These are phyloP conservation scores for Arthrobotrys megalospora DNA, from an alignment of 2,329 filamentous ascomycete genomes.

Conservation along the genomic window DNA sequence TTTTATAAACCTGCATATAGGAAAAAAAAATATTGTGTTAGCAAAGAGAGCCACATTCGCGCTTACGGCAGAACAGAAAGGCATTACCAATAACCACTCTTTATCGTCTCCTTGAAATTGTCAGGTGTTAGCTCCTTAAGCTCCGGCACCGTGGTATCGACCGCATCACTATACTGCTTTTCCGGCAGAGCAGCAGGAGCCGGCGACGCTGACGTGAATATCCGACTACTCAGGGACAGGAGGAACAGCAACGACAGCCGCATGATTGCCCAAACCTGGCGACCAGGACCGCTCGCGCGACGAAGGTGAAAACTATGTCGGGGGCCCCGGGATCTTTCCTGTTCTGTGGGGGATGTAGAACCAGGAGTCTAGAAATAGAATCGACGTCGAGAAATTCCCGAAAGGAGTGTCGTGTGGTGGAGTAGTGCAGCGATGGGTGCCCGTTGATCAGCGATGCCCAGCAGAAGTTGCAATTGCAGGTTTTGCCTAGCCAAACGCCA, in stretches of 20 bases:
- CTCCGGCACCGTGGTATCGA: constrained; percentile 28
- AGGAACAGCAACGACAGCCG: constrained; percentile 55
- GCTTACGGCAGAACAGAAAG: constrained; percentile 6
- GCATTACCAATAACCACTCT: constrained; percentile 71
- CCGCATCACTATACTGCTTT: constrained; percentile 16
- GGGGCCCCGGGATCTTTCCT: constrained; percentile 1
- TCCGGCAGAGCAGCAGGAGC: constrained; percentile 33
- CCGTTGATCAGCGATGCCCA: constrained; percentile 29
- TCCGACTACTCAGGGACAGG: constrained; percentile 39
- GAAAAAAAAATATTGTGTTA: constrained; percentile 56
- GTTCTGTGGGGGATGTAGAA: not conserved
- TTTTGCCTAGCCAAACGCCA: not conserved
- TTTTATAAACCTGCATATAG: constrained; percentile 70
- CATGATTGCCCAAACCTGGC: constrained; percentile 48
- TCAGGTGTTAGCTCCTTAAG: constrained; percentile 56
- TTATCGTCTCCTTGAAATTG: constrained; percentile 68
- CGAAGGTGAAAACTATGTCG: not conserved
- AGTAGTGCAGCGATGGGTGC: not conserved
- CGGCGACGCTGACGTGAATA: constrained; percentile 47
- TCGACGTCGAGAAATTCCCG: constrained; percentile 18
- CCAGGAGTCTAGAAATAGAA: constrained; percentile 3
- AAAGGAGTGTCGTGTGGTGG: constrained; percentile 29
- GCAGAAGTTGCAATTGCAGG: constrained; percentile 17
- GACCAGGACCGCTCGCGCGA: constrained; percentile 42
- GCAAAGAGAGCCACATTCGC: constrained; percentile 4